Base-by-base conservation (phyloP, 169 alveolate species). In the Eimeria sp. region DNA sequence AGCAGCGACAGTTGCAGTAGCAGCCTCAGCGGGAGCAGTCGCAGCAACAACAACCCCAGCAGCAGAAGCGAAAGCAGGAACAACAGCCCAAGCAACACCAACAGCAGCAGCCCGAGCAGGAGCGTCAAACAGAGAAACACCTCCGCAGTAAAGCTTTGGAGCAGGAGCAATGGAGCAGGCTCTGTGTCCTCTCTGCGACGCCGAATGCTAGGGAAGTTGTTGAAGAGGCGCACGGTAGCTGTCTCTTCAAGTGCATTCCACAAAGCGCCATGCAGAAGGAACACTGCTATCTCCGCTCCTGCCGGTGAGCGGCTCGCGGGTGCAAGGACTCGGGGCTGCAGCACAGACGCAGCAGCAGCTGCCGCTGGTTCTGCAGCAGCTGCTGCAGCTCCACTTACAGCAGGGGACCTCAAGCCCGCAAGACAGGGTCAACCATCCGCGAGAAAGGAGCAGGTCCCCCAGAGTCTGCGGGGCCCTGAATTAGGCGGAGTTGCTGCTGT, bases 1-100 rank as follows among this genome's bases (percentile, higher is more conserved):
- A 45, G 84, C 49, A 75, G 57, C 84, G 14, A 34, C 27, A 75
- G 84, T 45, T 25, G 84, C 61, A 75, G 84, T 57, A 34, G 84
- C 51, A 75, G 34, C 84, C 22, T 11, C 49, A 30, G 84, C 84
- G 40, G 84, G 6, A 75, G 57, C 84, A 30, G 18, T 7, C 30
- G 57, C 54, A 75, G 84, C 9, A 75, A 1, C 57, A 75, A 22
- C 84, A 34, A 16, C 84, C 22, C 58, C 54, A 34, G 20, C 14
- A 75, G 57, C 57, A 75, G 57, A 51, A 6, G 57, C 84, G 40
- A 57, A 51, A 30, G 2, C 14, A 78, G 67, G 4, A 78, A 70
- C 63, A 13, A 67, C 89, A 78, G 22, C 43, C 30, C 20, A 5
- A 78, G 67, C 51, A 43, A 57, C 54, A 40, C 11, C 54, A 73